Evolutionary conservation across 805 yeast species (phyloP).

Genomic region (Lipomyces orientalis): DNA sequence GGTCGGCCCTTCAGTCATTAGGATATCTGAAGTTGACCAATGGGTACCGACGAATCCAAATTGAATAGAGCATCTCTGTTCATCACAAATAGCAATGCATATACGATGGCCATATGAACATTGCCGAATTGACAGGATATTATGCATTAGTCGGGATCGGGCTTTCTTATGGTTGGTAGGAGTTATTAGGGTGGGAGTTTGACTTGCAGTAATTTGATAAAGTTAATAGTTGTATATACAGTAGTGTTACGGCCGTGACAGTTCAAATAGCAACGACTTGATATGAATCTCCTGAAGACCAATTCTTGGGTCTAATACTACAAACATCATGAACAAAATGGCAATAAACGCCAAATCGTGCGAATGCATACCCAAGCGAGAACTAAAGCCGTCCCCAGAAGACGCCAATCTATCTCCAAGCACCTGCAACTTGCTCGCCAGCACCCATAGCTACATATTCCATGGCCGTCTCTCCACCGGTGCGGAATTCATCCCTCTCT

Average conservation of each 20-base stretch:
- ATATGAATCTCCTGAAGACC: background rate
- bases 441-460: constrained; percentile 27
- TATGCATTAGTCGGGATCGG: background rate
- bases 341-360: background rate
- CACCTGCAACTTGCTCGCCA: constrained; percentile 25
- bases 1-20: background rate
- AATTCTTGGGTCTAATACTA: background rate
- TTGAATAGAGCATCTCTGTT: background rate
- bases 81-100: background rate
- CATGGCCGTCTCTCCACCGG: constrained; percentile 80
- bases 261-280: background rate
- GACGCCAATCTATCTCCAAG: constrained; percentile 17
- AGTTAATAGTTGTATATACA: background rate
- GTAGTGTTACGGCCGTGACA: background rate
- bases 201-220: background rate
- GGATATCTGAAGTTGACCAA: background rate
- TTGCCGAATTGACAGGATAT: background rate
- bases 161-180: background rate
- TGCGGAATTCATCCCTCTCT: constrained; percentile 61
- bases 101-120: background rate
- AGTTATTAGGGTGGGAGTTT: background rate
- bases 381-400: background rate
- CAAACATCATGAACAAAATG: background rate
- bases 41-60: background rate
- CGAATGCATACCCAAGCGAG: background rate